These are phyloP conservation scores for Aspergillus mulundensis DNA, from an alignment of 495 filamentous ascomycete species.

Conservation along the genomic window DNA sequence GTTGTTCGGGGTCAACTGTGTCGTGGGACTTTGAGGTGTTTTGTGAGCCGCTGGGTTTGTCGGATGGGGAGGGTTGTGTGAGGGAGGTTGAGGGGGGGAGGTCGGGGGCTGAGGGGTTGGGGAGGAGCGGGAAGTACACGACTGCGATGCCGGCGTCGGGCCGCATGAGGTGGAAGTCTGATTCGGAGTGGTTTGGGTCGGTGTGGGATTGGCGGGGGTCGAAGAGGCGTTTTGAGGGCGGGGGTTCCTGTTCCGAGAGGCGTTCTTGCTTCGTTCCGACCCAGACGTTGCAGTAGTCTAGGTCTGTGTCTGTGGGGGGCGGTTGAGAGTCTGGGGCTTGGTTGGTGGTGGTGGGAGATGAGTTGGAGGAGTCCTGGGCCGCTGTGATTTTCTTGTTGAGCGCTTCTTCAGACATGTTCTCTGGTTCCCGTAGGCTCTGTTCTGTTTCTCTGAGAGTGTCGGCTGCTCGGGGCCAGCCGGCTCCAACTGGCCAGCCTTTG, in stretches of 20 bases:
- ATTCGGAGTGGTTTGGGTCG: conserved; percentile 40
- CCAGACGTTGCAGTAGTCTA: conserved; percentile 94
- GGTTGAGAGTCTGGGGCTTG: neutral
- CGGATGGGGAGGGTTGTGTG: conserved; percentile 16
- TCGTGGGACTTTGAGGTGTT: conserved; percentile 9
- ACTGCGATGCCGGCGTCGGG: conserved; percentile 83
- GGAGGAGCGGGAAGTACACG: conserved; percentile 84
- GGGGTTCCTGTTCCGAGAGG: conserved; percentile 55
- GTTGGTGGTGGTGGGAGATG: conserved; percentile 1
- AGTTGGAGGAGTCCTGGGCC: conserved; percentile 47
- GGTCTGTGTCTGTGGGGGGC: conserved; percentile 45
- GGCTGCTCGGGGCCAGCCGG: conserved; percentile 74
- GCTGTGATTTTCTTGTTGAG: conserved; percentile 59
- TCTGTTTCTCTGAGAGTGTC: conserved; percentile 51
- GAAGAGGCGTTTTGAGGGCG: conserved; percentile 59
- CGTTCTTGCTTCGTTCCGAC: conserved; percentile 77
- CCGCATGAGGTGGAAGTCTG: conserved; percentile 69
- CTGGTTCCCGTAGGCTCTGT: conserved; percentile 63
- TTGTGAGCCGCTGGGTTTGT: conserved; percentile 20
- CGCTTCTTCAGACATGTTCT: conserved; percentile 55
- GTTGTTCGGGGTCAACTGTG: conserved; percentile 18
- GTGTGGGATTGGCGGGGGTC: conserved; percentile 19
- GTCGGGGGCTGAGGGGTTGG: conserved; percentile 56
- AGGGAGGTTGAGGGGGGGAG: conserved; percentile 23
- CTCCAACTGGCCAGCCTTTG: conserved; percentile 88